Conservation (phyloP, 495 filamentous ascomycete species). For the Chaetomium tenue region DNA sequence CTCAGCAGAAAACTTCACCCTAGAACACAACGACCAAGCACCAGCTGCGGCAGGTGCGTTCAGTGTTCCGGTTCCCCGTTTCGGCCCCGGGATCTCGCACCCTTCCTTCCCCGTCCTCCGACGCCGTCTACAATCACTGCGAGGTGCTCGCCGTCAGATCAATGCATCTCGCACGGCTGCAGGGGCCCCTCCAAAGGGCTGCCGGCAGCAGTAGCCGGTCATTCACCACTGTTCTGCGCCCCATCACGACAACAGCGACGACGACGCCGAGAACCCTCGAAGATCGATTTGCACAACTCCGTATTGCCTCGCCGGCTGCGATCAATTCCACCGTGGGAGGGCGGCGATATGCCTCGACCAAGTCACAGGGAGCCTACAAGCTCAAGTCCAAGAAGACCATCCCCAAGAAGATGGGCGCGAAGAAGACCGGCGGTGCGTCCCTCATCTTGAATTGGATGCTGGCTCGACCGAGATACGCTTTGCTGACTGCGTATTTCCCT, state of each 20-base stretch:
- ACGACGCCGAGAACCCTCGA: constrained; percentile 22
- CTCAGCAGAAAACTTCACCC: constrained; percentile 47
- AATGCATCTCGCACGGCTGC: constrained; percentile 56
- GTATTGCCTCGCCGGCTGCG: constrained; percentile 19
- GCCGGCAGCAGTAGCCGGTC: constrained; percentile 39
- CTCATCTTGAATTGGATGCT: not conserved
- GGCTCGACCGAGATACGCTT: not conserved
- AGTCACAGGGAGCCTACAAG: constrained; percentile 83
- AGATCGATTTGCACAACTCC: constrained; percentile 31
- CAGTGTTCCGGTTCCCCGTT: not conserved
- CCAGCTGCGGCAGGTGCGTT: constrained; percentile 1
- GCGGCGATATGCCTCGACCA: constrained; percentile 75
- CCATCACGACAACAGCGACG: constrained; percentile 22
- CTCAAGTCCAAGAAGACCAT: constrained; percentile 76
- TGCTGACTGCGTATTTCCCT: constrained; percentile 2
- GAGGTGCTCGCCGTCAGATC: constrained; percentile 21
- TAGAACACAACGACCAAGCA: not conserved
- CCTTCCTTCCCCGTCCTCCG: not conserved
- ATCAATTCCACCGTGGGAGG: constrained; percentile 43
- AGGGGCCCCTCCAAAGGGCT: constrained; percentile 50
- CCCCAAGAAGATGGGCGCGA: constrained; percentile 91
- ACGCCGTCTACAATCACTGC: constrained; percentile 25
- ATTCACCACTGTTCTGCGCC: constrained; percentile 24
- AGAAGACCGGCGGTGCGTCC: constrained; percentile 75
- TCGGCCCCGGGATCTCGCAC: constrained; percentile 15